A percentile compares a stretch with the other conserved stretches of the same genome.
Conservation (phyloP, 352 stramenopile genomes). For the Pythium oligandrum region DNA sequence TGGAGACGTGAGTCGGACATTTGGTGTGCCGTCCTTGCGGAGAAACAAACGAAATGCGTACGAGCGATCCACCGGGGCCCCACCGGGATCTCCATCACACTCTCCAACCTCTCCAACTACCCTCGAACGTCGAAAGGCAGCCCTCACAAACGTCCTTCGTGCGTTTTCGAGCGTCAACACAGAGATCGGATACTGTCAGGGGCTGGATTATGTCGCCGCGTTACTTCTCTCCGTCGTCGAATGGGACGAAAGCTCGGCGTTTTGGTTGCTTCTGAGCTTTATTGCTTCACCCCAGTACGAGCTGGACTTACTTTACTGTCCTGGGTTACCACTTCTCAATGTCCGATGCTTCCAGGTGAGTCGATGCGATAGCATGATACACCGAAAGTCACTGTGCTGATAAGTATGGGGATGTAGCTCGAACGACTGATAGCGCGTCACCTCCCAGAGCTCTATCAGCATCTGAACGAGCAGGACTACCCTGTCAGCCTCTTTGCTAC, state of each 20-base stretch:
- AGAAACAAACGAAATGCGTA: constrained; percentile 16
- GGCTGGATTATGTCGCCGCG: constrained; percentile 66
- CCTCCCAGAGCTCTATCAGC: constrained; percentile 31
- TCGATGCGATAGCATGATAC: not conserved
- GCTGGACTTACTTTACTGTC: constrained; percentile 54
- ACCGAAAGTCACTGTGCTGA: not conserved
- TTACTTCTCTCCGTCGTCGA: constrained; percentile 57
- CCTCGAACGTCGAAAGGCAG: constrained; percentile 20
- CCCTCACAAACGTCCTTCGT: constrained; percentile 55
- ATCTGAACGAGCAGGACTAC: constrained; percentile 59
- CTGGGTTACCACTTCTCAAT: constrained; percentile 49
- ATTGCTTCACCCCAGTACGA: constrained; percentile 49
- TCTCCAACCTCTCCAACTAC: constrained; percentile 11
- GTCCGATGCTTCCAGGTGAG: constrained; percentile 63
- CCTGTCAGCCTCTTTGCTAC: constrained; percentile 66
- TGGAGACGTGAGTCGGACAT: constrained; percentile 61
- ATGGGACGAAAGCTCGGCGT: constrained; percentile 61
- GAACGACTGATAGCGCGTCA: constrained; percentile 40
- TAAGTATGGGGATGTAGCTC: constrained; percentile 26
- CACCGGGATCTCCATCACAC: not conserved
- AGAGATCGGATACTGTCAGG: constrained; percentile 72
- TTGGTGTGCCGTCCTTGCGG: constrained; percentile 52
- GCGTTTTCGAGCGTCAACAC: constrained; percentile 63
- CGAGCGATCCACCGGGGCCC: not conserved
- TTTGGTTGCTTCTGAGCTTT: constrained; percentile 65